Percentiles rank a stretch among this genome's conserved stretches.
phyloP scores from a whole-genome alignment of 805 yeast species.

The Sporopachydermia quercuum region DNA sequence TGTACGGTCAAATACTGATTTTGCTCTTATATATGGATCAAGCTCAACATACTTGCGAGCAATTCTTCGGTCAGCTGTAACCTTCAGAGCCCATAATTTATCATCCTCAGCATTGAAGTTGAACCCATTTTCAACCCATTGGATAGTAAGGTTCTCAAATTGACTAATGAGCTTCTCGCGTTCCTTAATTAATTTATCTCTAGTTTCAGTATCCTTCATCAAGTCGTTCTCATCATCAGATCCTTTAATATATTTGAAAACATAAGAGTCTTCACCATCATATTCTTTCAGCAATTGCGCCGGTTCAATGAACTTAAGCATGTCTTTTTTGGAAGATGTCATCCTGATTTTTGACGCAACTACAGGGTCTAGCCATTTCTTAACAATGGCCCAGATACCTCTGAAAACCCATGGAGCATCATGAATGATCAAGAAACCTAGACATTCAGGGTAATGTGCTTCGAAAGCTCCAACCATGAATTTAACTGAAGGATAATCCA shows the following conservation, averaged over 20 bases:
- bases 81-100: constrained; percentile 19
- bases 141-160: constrained; percentile 50
- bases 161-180: constrained; percentile 38
- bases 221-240: constrained; percentile 39
- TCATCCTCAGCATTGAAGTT: constrained; percentile 24
- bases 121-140: constrained; percentile 50
- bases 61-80: constrained; percentile 34
- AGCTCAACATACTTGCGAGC: constrained; percentile 48
- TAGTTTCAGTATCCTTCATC: constrained; percentile 28
- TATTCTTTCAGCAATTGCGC: constrained; percentile 50
- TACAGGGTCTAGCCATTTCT: constrained; percentile 92
- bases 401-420: constrained; percentile 96
- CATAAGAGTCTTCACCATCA: constrained; percentile 58
- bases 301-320: constrained; percentile 43
- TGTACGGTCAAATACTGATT: constrained; percentile 64
- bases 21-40: constrained; percentile 74
- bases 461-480: constrained; percentile 82
- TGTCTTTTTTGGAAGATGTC: constrained; percentile 55
- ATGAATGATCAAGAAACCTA: constrained; percentile 74
- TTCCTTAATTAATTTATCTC: constrained; percentile 29
- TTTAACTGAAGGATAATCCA: constrained; percentile 87
- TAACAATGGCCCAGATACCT: constrained; percentile 86
- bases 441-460: constrained; percentile 91
- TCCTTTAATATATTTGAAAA: constrained; percentile 49
- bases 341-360: constrained; percentile 85